Percentiles rank a stretch among this genome's conserved stretches.
Conservation (phyloP, 257 asterid species). For the Linaria vulgaris region DNA sequence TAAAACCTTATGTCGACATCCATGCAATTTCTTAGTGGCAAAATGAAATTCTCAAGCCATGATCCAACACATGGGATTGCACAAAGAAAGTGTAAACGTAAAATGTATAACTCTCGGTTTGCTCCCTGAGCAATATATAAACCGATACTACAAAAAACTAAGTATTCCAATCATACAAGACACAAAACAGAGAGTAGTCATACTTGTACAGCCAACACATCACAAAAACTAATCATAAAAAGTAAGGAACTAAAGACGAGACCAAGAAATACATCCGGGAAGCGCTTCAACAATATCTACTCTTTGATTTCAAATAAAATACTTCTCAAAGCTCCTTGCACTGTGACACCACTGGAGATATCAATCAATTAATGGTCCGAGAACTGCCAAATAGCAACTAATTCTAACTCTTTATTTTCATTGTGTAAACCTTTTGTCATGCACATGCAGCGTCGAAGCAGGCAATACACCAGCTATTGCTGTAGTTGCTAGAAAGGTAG, state of each 20-base stretch:
- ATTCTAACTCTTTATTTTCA: constrained; percentile 27
- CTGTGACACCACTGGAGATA: constrained; percentile 87
- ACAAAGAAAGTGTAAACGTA: no score
- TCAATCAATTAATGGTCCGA: constrained; percentile 37
- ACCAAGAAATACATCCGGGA: no score
- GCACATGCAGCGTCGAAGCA: constrained; percentile 56
- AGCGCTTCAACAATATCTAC: constrained; percentile 74
- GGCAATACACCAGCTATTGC: constrained; percentile 96
- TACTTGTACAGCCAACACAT: background rate
- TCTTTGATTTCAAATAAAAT: constrained; percentile 66
- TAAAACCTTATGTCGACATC: no score
- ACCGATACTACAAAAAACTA: no score
- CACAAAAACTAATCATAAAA: background rate
- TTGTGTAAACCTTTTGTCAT: constrained; percentile 75
- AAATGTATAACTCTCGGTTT: no score
- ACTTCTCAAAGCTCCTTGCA: constrained; percentile 74
- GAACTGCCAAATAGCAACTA: constrained; percentile 9
- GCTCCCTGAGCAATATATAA: no score
- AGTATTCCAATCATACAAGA: constrained; percentile 1
- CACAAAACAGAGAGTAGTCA: background rate
- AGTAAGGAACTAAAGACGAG: no score
- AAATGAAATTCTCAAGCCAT: no score
- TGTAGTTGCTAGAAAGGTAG: constrained; percentile 97
- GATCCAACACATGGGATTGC: no score
- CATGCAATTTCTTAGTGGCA: no score